Evolutionary conservation across 441 rosid genomes (phyloP), one percentile per base, ranked within the genome.

Genomic region (Flueggea neowawraea): DNA sequence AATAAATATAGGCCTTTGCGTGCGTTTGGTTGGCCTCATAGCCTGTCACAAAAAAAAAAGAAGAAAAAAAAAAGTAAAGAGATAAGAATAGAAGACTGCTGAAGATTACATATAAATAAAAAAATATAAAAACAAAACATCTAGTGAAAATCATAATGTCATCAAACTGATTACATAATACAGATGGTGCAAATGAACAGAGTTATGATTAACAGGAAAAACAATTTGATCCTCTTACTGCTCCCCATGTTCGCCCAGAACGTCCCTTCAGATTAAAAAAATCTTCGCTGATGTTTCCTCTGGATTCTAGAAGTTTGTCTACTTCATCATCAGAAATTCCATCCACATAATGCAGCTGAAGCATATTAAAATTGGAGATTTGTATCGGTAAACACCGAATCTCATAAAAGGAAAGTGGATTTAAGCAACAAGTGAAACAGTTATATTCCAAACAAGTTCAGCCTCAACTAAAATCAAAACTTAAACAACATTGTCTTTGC

Each of bases 331-430:
- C 78, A 63, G 82, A 81, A 54, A 94, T 84, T 58, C 96, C 99
- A 79, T 94, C 97, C 70, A 89, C 87, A 62, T 87, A 82, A 76
- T 91, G 96, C 76, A 94, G 78, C 98, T 94, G 77, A 66, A 56
- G 58, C 60, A 69, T 58, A 45, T 47, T 9, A 48, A 67, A 55
- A 62, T 7, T 7, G 47, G 31, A 56, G 62, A 16, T 12, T 12
- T 16, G 45, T 3, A 11, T 6, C 12, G n/a, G 9, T 10, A 43
- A 13, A 60, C 28, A 8, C 41, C 1, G 41, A 36, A 36, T 5
- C 41, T 8, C 41, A 5, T 36, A 8, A 36, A 36, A 5, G 41
- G 41, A 8, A 36, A 36, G 9, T 36, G 41, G 39, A 36, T 36
- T 36, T 36, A 36, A 36, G 41, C 41, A 36, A 36, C 41, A 36